A percentile compares a stretch with the other conserved stretches of the same genome.
phyloP scores from a whole-genome alignment of 306 rosid species.

The Vigna unguiculata region DNA sequence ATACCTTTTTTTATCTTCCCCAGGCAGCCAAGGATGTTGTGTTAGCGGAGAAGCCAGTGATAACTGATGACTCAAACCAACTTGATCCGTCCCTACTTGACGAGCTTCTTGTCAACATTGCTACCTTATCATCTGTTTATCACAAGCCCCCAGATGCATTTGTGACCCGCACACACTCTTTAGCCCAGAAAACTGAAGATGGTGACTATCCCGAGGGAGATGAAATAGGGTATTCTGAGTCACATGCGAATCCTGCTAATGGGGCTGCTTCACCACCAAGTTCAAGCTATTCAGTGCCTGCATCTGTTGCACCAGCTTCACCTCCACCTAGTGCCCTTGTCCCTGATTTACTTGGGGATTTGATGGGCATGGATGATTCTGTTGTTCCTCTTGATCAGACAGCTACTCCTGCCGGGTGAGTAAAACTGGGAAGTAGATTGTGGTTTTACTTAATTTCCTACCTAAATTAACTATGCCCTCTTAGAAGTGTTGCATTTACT shows the following conservation, averaged over 20 bases:
- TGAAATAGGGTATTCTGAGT: conserved; percentile 80
- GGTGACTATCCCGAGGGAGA: conserved; percentile 89
- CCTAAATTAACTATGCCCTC: conserved; percentile 28
- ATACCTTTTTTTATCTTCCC: conserved; percentile 45
- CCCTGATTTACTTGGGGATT: conserved; percentile 96
- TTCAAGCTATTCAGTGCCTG: conserved; percentile 59
- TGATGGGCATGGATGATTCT: conserved; percentile 87
- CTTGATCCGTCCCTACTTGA: conserved; percentile 93
- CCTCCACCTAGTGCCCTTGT: conserved; percentile 72
- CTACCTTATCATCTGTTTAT: conserved; percentile 96
- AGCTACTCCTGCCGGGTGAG: conserved; percentile 84
- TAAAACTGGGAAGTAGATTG: conserved; percentile 29
- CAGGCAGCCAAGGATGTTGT: conserved; percentile 99
- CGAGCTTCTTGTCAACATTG: conserved; percentile 97
- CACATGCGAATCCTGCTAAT: conserved; percentile 63
- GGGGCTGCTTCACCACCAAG: conserved; percentile 70
- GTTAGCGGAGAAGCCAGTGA: conserved; percentile 98
- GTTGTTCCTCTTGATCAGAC: conserved; percentile 82
- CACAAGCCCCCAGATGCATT: conserved; percentile 99
- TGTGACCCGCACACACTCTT: conserved; percentile 76
- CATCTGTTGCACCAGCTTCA: conserved; percentile 55
- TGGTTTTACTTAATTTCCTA: conserved; percentile 23
- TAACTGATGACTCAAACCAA: conserved; percentile 92
- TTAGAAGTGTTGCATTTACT: conserved; percentile 27
- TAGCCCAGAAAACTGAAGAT: conserved; percentile 78